A percentile compares a stretch with the other conserved stretches of the same genome.
Conservation (phyloP, 768 basidiomycete species). For the Lactarius sp. region DNA sequence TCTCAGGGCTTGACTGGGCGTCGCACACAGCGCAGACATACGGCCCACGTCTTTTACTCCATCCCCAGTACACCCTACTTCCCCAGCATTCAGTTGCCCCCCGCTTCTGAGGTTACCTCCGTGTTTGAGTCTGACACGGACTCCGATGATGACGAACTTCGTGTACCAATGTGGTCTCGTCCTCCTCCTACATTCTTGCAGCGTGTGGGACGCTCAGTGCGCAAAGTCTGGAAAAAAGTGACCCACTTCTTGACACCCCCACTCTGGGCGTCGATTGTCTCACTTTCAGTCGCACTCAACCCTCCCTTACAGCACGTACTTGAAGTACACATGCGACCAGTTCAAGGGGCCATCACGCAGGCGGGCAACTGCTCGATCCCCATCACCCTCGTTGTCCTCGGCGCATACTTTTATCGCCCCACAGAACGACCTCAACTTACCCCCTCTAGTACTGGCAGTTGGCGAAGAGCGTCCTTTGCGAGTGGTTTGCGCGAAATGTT, state of each 20-base stretch:
- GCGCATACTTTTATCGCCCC: constrained; percentile 78
- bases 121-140: constrained; percentile 25
- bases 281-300: constrained; percentile 71
- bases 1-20: background rate
- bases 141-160: constrained; percentile 28
- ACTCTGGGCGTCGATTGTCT: constrained; percentile 71
- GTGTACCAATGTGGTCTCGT: constrained; percentile 23
- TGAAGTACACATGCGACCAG: constrained; percentile 53
- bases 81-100: constrained; percentile 6
- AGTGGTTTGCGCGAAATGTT: constrained; percentile 44
- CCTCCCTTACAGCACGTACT: constrained; percentile 70
- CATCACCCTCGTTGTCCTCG: constrained; percentile 84
- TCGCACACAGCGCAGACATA: constrained; percentile 25
- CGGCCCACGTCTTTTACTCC: constrained; percentile 50
- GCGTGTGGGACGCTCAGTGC: constrained; percentile 29
- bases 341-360: constrained; percentile 61
- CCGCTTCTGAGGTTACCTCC: constrained; percentile 14
- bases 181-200: constrained; percentile 31
- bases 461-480: constrained; percentile 33
- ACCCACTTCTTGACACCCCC: constrained; percentile 86
- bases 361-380: constrained; percentile 83
- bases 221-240: constrained; percentile 38
- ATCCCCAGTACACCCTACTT: constrained; percentile 54
- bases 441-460: constrained; percentile 21
- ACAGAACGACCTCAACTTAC: constrained; percentile 21